Conservation (phyloP, 164 flowering plant genomes). For the Chimonanthus praecox region DNA sequence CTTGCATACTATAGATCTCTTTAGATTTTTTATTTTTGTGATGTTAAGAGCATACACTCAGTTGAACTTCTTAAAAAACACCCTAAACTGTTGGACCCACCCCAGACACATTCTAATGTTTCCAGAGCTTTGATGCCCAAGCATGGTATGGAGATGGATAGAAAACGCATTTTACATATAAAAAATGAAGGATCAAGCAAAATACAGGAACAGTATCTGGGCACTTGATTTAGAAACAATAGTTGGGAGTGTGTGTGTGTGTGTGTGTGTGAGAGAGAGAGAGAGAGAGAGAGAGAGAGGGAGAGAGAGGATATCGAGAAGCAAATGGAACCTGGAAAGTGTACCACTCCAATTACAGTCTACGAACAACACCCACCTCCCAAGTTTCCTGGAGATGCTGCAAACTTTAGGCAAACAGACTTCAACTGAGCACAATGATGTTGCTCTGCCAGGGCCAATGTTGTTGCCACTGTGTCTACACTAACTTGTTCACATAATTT, state of each 20-base stretch:
- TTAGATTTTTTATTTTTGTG: no score
- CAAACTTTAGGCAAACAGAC: constrained; percentile 67
- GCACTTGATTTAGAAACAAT: no score
- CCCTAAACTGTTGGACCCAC: no score
- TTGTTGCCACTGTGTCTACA: constrained; percentile 72
- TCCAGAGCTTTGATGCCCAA: no score
- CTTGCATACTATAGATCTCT: no score
- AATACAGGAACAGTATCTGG: no score
- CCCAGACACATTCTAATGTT: no score
- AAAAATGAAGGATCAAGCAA: no score
- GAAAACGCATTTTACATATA: no score
- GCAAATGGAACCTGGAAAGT: constrained; percentile 26
- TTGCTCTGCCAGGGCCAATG: constrained; percentile 87
- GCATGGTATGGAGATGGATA: no score
- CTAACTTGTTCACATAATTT: constrained; percentile 64
- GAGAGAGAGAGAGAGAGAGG: not conserved
- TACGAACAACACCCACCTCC: constrained; percentile 67
- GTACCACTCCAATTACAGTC: constrained; percentile 24
- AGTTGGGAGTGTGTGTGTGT: not conserved
- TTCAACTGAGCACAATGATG: constrained; percentile 70
- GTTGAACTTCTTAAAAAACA: no score
- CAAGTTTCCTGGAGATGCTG: constrained; percentile 57
- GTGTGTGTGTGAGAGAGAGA: not conserved
- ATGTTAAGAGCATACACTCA: no score
- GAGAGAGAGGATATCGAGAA: not conserved